A percentile compares a stretch with the other conserved stretches of the same genome.
Evolutionary conservation across 352 stramenopile genomes (phyloP).

Genomic region (Achlya hypogyna): DNA sequence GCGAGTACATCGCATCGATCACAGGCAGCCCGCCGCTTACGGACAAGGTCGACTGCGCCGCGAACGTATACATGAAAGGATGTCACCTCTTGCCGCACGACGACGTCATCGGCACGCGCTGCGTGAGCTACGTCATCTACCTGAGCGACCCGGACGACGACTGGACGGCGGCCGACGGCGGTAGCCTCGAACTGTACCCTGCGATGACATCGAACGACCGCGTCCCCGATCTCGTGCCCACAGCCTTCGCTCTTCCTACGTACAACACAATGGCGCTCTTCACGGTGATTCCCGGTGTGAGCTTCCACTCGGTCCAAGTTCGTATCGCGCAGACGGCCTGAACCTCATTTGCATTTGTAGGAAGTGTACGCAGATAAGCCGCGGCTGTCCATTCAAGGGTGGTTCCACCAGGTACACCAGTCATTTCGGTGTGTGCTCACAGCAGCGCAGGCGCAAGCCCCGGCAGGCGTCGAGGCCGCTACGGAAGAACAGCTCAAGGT

Average conservation of each 20-base stretch:
- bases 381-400: conserved; percentile 74
- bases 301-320: conserved; percentile 82
- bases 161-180: conserved; percentile 78
- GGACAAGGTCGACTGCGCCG: conserved; percentile 79
- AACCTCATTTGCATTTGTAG: conserved; percentile 23
- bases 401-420: conserved; percentile 37
- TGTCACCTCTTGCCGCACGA: conserved; percentile 91
- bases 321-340: background rate
- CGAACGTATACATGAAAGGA: conserved; percentile 83
- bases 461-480: conserved; percentile 22
- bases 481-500: conserved; percentile 3
- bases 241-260: conserved; percentile 37
- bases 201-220: conserved; percentile 24
- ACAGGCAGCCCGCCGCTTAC: conserved; percentile 41
- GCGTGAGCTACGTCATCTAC: conserved; percentile 90
- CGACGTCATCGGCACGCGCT: conserved; percentile 87
- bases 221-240: conserved; percentile 27
- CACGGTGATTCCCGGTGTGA: conserved; percentile 72
- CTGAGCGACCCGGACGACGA: conserved; percentile 67
- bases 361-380: conserved; percentile 78
- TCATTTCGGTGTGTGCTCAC: conserved; percentile 5
- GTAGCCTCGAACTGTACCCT: conserved; percentile 83
- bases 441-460: conserved; percentile 20
- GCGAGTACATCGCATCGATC: conserved; percentile 61
- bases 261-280: conserved; percentile 90